These are phyloP conservation scores for Solanum medicagineum DNA, from an alignment of 257 asterid species.

Conservation along the genomic window DNA sequence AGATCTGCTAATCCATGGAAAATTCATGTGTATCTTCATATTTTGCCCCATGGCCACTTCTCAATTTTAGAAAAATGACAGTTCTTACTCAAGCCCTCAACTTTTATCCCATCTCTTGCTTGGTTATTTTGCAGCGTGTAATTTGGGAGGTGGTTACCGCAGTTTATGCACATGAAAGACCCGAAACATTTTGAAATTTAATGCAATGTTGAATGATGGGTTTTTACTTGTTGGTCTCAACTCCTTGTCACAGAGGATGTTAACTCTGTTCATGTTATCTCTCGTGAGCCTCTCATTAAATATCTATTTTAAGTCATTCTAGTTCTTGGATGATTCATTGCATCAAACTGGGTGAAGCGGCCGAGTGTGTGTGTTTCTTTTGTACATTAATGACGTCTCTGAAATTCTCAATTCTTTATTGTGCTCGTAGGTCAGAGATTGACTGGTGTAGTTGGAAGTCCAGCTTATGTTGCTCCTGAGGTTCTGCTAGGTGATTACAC, in stretches of 20 bases:
- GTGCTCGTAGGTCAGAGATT: slow-evolving; percentile 50
- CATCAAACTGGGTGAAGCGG: not conserved
- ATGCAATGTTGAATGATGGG: not conserved
- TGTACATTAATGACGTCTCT: not conserved
- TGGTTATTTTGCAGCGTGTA: not conserved
- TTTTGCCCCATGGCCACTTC: not conserved
- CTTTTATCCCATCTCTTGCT: not conserved
- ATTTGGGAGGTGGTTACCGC: not conserved
- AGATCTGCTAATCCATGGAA: not conserved
- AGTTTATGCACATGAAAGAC: not conserved
- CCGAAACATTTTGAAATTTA: not conserved
- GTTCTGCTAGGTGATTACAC: slow-evolving; percentile 75
- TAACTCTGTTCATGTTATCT: not conserved
- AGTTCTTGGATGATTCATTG: not conserved
- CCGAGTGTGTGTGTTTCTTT: not conserved
- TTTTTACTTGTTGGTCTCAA: not conserved
- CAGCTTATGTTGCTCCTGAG: slow-evolving; percentile 91
- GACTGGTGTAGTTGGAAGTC: slow-evolving; percentile 78
- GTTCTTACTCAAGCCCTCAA: not conserved
- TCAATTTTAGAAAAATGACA: not conserved
- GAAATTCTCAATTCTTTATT: slow-evolving; percentile 1
- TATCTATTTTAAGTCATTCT: not conserved
- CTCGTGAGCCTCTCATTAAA: not conserved
- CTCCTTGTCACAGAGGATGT: not conserved
- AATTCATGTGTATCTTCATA: not conserved